Evolutionary conservation across 495 filamentous ascomycete genomes (phyloP).

Genomic region (Recurvomyces mirabilis): DNA sequence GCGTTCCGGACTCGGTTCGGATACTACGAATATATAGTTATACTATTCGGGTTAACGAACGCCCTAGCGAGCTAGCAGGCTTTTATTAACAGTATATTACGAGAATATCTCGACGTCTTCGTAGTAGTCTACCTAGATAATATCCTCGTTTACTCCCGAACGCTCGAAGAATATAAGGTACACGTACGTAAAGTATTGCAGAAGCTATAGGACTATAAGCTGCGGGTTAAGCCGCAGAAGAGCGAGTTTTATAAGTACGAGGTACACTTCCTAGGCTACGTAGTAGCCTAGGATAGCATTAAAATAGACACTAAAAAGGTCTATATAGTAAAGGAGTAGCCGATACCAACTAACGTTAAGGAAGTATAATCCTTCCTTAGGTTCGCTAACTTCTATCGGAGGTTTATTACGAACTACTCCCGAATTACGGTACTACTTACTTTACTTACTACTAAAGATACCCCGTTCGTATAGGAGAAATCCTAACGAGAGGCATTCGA

Average conservation of each 20-base stretch:
- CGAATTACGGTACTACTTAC: slow-evolving; percentile 9
- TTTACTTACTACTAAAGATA: slow-evolving; percentile 13
- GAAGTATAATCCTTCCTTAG: slow-evolving; percentile 20
- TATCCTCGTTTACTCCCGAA: background rate
- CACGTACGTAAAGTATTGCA: background rate
- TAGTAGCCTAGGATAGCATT: background rate
- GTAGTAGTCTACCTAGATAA: background rate
- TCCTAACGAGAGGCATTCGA: slow-evolving; percentile 35
- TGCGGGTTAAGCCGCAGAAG: background rate
- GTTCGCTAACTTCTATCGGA: slow-evolving; percentile 21
- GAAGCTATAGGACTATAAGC: background rate
- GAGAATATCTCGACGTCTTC: background rate
- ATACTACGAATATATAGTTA: background rate
- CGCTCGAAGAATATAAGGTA: background rate
- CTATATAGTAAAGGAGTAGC: slow-evolving; percentile 10
- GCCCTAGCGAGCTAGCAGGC: background rate
- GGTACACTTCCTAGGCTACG: background rate
- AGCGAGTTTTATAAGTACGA: background rate
- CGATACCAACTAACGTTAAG: slow-evolving; percentile 11
- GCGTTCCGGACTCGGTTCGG: background rate
- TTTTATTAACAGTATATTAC: background rate
- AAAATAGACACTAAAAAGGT: slow-evolving; percentile 3
- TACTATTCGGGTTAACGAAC: background rate
- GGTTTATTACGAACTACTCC: slow-evolving; percentile 19
- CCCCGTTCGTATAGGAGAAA: slow-evolving; percentile 3